Base-by-base conservation (phyloP, 768 basidiomycete species). In the Dendrothele bispora region DNA sequence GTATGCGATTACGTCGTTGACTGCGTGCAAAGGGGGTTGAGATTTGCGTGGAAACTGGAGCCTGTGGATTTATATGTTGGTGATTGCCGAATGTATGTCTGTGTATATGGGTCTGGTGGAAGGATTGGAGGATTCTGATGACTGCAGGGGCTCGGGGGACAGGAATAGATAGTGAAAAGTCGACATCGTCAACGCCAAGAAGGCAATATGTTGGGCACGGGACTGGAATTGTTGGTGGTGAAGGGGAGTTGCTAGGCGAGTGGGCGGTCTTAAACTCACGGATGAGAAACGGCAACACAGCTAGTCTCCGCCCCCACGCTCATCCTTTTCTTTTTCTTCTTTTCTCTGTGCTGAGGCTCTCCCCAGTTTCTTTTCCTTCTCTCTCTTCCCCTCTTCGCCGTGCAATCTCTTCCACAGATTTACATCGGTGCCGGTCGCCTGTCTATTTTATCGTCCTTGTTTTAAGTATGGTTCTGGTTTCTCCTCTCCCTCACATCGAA, bases 401-500 rank as follows among this genome's bases (percentile, higher is more conserved):
- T 56, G 58, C 55, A 57, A 51, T 56, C 57, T 49, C 49, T 30
- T 52, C 52, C 48, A 39, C 58, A 58, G 57, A 52, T 43, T 55
- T 59, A 52, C 49, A 51, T 61, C 58, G 73, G 79, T 81, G 83
- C 80, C 67, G 82, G 80, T 70, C 77, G 70, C 76, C 70, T 58
- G 51, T 52, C 56, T 39, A 39, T 51, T 54, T 53, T 48, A 46
- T 50, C 52, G 48, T 55, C 57, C 52, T 48, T 47, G 25, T 30
- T 39, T 39, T 6, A 36, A 50, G 55, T 65, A 81, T 79, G 78
- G 62, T 64, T 49, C 61, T 66, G 55, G 62, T 63, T 51, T 65
- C 71, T 46, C 68, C 75, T 48, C 66, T 88, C 57, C 87, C 88
- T 54, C 71, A 77, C 53, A 90, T 91, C 55, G 77, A 74, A 55